These are phyloP conservation scores for Dictyophora rubrovolvata DNA, from an alignment of 768 basidiomycete species.

Conservation along the genomic window DNA sequence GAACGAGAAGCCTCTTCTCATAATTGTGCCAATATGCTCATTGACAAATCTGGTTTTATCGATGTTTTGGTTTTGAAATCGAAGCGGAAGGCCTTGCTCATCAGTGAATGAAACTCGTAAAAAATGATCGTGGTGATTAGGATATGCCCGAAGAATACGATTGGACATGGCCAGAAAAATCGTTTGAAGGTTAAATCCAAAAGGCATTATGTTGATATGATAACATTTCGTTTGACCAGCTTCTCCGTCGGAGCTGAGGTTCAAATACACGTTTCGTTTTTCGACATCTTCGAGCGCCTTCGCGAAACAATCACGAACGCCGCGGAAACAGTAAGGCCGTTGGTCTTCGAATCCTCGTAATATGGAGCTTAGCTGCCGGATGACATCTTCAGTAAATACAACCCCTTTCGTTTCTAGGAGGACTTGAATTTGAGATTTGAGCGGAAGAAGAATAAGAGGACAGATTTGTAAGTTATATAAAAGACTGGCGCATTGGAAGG, in stretches of 20 bases:
- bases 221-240: slow-evolving; percentile 30
- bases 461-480: slow-evolving; percentile 33
- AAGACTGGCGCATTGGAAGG: slow-evolving; percentile 48
- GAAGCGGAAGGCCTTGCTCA: slow-evolving; percentile 42
- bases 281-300: neutral
- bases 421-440: slow-evolving; percentile 26
- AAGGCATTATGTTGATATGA: slow-evolving; percentile 45
- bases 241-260: slow-evolving; percentile 15
- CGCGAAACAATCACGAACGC: neutral
- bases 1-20: slow-evolving; percentile 38
- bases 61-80: slow-evolving; percentile 41
- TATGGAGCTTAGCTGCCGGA: slow-evolving; percentile 29
- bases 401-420: slow-evolving; percentile 24
- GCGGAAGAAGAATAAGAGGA: slow-evolving; percentile 36
- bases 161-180: slow-evolving; percentile 54
- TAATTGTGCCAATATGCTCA: slow-evolving; percentile 35
- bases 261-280: neutral
- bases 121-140: slow-evolving; percentile 40
- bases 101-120: slow-evolving; percentile 55
- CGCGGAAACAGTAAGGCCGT: neutral
- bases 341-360: slow-evolving; percentile 10
- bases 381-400: slow-evolving; percentile 28
- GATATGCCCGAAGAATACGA: slow-evolving; percentile 46
- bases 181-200: slow-evolving; percentile 40
- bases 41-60: slow-evolving; percentile 42